These are phyloP conservation scores for Dactylellina leptospora DNA, from an alignment of 2,329 filamentous ascomycete genomes.

Conservation along the genomic window DNA sequence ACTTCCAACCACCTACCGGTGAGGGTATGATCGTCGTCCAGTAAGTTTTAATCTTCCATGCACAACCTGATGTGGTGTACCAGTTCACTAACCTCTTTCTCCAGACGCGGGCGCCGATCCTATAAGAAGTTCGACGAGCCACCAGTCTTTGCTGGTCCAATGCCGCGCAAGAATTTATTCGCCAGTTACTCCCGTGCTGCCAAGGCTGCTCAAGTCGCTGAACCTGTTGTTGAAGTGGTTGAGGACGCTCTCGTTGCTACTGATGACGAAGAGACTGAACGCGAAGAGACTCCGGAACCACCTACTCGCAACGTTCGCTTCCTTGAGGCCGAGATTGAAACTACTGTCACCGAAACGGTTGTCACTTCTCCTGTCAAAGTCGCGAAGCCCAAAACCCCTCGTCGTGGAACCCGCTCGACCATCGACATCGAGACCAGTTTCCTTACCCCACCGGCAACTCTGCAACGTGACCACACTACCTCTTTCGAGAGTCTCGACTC, in stretches of 20 bases:
- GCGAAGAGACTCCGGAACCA: constrained; percentile 46
- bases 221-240: background rate
- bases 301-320: constrained; percentile 41
- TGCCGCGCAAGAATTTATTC: constrained; percentile 49
- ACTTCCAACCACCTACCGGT: constrained; percentile 16
- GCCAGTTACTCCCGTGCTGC: constrained; percentile 5
- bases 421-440: constrained; percentile 37
- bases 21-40: constrained; percentile 49
- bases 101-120: constrained; percentile 29
- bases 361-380: constrained; percentile 27
- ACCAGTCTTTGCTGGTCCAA: constrained; percentile 20
- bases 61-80: background rate
- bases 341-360: constrained; percentile 1
- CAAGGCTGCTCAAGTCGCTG: background rate
- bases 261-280: constrained; percentile 50
- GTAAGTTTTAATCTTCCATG: constrained; percentile 22
- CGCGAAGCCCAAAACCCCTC: constrained; percentile 37
- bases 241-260: constrained; percentile 23
- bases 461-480: constrained; percentile 27
- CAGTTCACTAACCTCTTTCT: constrained; percentile 17
- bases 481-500: constrained; percentile 15
- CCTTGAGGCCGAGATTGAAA: constrained; percentile 19
- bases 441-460: constrained; percentile 38
- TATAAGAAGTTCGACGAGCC: constrained; percentile 38
- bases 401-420: constrained; percentile 22